These are phyloP conservation scores for Ensete glaucum DNA, from an alignment of 176 grass and related monocot species.

Conservation along the genomic window DNA sequence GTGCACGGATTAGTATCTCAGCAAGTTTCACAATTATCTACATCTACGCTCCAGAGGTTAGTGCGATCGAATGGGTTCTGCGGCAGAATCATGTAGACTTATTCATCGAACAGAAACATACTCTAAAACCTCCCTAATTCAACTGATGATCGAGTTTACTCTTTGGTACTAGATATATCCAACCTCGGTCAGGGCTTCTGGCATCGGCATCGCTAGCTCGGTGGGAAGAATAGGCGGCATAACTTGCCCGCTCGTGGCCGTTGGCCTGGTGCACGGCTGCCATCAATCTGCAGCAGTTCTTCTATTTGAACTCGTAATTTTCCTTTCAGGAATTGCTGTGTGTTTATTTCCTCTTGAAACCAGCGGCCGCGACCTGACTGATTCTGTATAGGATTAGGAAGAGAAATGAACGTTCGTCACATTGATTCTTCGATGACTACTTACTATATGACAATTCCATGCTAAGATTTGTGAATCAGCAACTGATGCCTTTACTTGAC, in stretches of 20 bases:
- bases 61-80: conserved; percentile 14
- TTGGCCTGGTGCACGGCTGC: conserved; percentile 71
- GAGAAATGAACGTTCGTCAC: background rate
- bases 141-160: background rate
- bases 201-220: conserved; percentile 71
- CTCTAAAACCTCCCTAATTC: background rate
- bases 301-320: conserved; percentile 77
- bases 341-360: conserved; percentile 86
- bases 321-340: conserved; percentile 65
- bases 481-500: background rate
- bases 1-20: conserved; percentile 70
- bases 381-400: conserved; percentile 41
- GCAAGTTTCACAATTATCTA: conserved; percentile 87
- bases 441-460: background rate
- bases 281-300: conserved; percentile 63
- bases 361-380: conserved; percentile 51
- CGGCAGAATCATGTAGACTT: background rate
- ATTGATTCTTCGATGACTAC: background rate
- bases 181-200: conserved; percentile 60
- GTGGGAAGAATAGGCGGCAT: conserved; percentile 89
- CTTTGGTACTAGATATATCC: conserved; percentile 60
- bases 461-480: background rate
- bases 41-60: conserved; percentile 95
- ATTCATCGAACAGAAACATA: background rate
- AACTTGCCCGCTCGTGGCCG: conserved; percentile 78